phyloP scores from a whole-genome alignment of 805 yeast genomes.

The Pichia paraexigua region DNA sequence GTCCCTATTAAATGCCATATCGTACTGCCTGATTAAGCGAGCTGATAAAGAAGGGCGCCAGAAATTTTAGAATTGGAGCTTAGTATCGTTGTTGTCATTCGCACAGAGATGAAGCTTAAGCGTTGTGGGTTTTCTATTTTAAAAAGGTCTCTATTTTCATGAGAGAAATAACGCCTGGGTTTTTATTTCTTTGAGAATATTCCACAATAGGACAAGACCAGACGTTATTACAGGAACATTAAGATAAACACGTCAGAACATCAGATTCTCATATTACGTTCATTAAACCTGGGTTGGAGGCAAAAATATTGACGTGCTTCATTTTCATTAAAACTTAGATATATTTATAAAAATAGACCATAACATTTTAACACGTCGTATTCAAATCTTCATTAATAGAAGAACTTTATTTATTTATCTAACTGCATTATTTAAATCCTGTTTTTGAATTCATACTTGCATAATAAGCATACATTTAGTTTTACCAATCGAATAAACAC shows the following conservation, averaged over 20 bases:
- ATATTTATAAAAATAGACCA: not conserved
- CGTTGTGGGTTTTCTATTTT: not conserved
- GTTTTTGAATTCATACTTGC: not conserved
- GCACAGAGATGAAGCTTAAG: not conserved
- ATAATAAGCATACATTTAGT: not conserved
- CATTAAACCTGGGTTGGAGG: not conserved
- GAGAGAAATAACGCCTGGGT: not conserved
- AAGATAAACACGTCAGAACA: not conserved
- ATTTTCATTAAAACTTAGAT: not conserved
- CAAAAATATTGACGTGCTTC: not conserved
- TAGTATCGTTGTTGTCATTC: not conserved
- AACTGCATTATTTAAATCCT: not conserved
- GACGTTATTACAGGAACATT: not conserved
- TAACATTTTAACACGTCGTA: not conserved
- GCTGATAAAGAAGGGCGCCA: too few species aligned
- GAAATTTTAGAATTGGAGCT: too few species aligned
- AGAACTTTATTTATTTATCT: not conserved
- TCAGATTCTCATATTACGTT: not conserved
- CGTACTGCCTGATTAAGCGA: too few species aligned
- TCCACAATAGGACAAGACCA: not conserved
- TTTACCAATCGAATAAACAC: too few species aligned
- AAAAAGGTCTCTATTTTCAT: not conserved
- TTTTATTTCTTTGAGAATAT: not conserved
- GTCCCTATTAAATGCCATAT: too few species aligned
- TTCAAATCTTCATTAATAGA: too few species aligned